phyloP scores from a whole-genome alignment of 139 green algal species.

The Pseudopediastrum boryanum region DNA sequence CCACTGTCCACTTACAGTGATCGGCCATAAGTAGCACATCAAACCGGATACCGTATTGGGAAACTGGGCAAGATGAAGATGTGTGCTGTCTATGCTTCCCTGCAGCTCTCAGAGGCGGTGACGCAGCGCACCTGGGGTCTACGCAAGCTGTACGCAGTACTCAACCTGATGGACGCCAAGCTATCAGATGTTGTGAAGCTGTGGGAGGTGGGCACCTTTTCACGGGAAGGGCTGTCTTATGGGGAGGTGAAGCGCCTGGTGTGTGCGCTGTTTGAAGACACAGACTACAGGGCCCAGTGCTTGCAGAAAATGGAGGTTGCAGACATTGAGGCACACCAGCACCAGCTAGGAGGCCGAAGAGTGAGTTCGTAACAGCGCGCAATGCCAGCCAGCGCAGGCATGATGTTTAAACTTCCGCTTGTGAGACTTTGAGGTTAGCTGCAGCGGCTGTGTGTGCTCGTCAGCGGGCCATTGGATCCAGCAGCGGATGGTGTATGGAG shows the following conservation, averaged over 20 bases:
- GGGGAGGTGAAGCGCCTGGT: slow-evolving; percentile 34
- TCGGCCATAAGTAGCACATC: too few species aligned
- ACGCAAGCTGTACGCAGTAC: slow-evolving; percentile 18
- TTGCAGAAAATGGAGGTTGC: slow-evolving; percentile 34
- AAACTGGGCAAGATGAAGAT: not conserved
- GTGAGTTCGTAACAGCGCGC: too few species aligned
- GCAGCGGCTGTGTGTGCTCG: too few species aligned
- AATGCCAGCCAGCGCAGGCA: too few species aligned
- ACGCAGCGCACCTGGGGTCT: slow-evolving; percentile 15
- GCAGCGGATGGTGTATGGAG: too few species aligned
- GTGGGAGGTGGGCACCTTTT: slow-evolving; percentile 31
- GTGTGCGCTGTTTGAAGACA: slow-evolving; percentile 42
- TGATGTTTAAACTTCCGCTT: too few species aligned
- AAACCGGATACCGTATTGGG: too few species aligned
- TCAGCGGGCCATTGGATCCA: too few species aligned
- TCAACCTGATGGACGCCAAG: slow-evolving; percentile 1
- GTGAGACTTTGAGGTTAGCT: too few species aligned
- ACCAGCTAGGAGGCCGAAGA: not conserved
- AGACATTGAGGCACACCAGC: not conserved
- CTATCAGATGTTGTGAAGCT: slow-evolving; percentile 24
- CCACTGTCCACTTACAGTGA: too few species aligned
- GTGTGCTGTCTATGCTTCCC: not conserved
- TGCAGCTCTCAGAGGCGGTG: slow-evolving; percentile 25
- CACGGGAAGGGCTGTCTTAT: slow-evolving; percentile 2
- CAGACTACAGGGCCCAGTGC: slow-evolving; percentile 40